These are phyloP conservation scores for Dalbergia oliveri DNA, from an alignment of 306 rosid species.

Conservation along the genomic window DNA sequence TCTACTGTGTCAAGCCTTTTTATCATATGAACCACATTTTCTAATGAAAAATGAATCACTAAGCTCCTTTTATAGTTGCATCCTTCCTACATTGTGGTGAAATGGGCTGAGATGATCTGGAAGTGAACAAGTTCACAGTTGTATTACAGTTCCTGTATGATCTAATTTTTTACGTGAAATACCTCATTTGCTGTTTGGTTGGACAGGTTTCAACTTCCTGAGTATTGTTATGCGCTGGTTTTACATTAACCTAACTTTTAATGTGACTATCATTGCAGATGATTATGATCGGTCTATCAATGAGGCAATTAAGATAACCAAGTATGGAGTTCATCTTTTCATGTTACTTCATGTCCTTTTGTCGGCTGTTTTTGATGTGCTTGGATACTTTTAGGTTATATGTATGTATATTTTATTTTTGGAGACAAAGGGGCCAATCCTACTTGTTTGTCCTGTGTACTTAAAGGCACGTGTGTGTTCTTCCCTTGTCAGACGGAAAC, in stretches of 20 bases:
- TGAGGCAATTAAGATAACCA: slow-evolving; percentile 95
- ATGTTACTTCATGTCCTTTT: slow-evolving; percentile 25
- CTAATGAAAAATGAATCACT: background rate
- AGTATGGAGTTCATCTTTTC: slow-evolving; percentile 59
- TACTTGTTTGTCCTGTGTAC: slow-evolving; percentile 6
- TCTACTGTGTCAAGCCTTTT: background rate
- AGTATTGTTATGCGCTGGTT: slow-evolving; percentile 7
- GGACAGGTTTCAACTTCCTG: slow-evolving; percentile 17
- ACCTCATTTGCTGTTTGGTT: slow-evolving; percentile 32
- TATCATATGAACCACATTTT: background rate
- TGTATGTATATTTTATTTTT: background rate
- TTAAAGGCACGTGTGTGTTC: slow-evolving; percentile 26
- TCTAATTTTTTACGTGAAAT: slow-evolving; percentile 4
- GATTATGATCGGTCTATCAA: slow-evolving; percentile 93
- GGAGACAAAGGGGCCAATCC: slow-evolving; percentile 4
- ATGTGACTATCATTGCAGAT: slow-evolving; percentile 64
- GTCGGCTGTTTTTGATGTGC: slow-evolving; percentile 16
- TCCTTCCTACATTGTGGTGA: background rate
- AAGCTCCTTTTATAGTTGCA: background rate
- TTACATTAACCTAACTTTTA: slow-evolving; percentile 41
- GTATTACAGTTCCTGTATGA: background rate
- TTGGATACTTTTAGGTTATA: background rate
- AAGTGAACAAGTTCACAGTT: slow-evolving; percentile 9
- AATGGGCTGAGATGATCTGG: slow-evolving; percentile 5
- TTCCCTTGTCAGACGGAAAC: slow-evolving; percentile 63